Base-by-base conservation (phyloP, 805 yeast genomes). In the Saccharomycopsis microspora region DNA sequence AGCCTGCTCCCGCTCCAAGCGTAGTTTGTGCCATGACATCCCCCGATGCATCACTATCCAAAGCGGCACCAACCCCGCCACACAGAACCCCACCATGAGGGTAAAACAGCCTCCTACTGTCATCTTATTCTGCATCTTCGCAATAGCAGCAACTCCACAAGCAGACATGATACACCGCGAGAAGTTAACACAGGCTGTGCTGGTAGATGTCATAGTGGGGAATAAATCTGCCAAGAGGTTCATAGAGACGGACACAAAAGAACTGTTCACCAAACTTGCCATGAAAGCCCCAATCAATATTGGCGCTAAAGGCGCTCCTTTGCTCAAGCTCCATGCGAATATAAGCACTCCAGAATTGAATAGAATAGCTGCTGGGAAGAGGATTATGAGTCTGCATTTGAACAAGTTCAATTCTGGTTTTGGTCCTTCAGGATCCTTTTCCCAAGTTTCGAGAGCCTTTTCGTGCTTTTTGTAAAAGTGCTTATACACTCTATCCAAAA, bases 91-190 rank as follows among this genome's bases (percentile, higher is more conserved):
- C 2, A 80, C 79, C 70, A 85, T 62, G n/a, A 87, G 67, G 0
- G 94, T 80, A 57, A 79, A 85, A 1, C 85, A 74, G 11, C 95
- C 93, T 1, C 96, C 96, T 8, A 75, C 62, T 0, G 76, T 76
- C 75, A 88, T 67, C 0, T 65, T 51, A 0, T 48, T 47, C 9
- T 70, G 66, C 90, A 88, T 83, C 43, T 64, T 70, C 27, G 77
- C 72, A 27, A 85, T 66, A 3, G 78, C 80, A 0, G 85, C 93
- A 27, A 82, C 71, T 40, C 83, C 78, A 1, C 76, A 70, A 0
- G 95, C 95, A 32, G 82, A 80, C 43, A 77, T 56, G n/a, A 75
- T 66, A 59, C 96, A 88, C 55, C 96, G 67, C 28, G 78, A 69
- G 32, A 87, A 64, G 58, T 88, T 88, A 53, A 82, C 69, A 44